A percentile compares a stretch with the other conserved stretches of the same genome.
These are phyloP conservation scores for Lunasporangiospora selenospora DNA, from an alignment of 192 early-diverging fungal genomes.

Conservation along the genomic window DNA sequence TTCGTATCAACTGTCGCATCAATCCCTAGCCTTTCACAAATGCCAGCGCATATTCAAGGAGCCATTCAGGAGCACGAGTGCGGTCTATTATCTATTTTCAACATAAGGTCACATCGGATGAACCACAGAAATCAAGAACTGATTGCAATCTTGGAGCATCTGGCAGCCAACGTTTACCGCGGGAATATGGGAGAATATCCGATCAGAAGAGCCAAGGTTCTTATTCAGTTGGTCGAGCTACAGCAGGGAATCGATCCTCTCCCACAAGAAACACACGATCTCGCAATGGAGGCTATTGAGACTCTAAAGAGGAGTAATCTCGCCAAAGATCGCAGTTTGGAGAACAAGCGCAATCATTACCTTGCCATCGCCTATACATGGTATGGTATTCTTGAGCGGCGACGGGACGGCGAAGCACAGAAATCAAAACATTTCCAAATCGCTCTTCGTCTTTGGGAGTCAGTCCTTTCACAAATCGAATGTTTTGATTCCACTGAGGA, in stretches of 20 bases:
- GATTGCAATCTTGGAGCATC: constrained; percentile 17
- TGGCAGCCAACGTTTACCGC: constrained; percentile 5
- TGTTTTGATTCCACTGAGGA: constrained; percentile 37
- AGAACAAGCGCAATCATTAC: constrained; percentile 56
- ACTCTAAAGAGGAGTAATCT: constrained; percentile 43
- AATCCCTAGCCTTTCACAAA: constrained; percentile 8
- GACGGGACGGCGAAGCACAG: constrained; percentile 24
- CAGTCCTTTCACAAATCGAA: constrained; percentile 52
- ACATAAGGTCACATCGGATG: constrained; percentile 14
- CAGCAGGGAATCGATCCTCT: constrained; percentile 1
- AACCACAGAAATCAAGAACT: constrained; percentile 10
- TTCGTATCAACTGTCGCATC: constrained; percentile 10
- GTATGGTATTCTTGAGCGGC: constrained; percentile 59
- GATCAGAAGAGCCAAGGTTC: constrained; percentile 40
- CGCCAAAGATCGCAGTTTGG: constrained; percentile 46
- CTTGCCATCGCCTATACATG: constrained; percentile 66
- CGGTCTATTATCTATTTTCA: constrained; percentile 13
- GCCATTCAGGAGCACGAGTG: constrained; percentile 35
- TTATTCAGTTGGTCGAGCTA: constrained; percentile 32
- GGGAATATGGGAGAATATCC: constrained; percentile 37
- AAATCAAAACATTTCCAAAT: constrained; percentile 52
- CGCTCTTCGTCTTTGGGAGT: constrained; percentile 68
- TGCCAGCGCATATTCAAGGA: constrained; percentile 13
- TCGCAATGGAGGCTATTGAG: constrained; percentile 44
- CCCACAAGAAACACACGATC: constrained; percentile 13